Evolutionary conservation across 495 filamentous ascomycete species (phyloP).

Genomic region (Venustampulla echinocandica): DNA sequence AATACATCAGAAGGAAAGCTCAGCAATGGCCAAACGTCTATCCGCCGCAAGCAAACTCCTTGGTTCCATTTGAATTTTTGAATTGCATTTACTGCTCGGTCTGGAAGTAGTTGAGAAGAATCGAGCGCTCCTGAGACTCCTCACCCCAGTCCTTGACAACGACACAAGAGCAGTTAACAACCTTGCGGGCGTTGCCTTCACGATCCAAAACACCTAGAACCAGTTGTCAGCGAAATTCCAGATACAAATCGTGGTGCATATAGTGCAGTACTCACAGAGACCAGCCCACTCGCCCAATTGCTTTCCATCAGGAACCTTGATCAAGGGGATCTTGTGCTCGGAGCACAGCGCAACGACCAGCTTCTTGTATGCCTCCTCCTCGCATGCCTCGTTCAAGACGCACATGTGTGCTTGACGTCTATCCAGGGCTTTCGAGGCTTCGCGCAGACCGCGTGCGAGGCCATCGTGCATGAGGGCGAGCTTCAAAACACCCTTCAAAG

Average conservation of each 20-base stretch:
- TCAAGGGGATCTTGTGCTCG: conserved; percentile 98
- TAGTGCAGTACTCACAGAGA: conserved; percentile 65
- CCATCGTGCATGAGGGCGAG: conserved; percentile 99
- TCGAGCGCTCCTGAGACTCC: conserved; percentile 93
- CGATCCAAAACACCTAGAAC: conserved; percentile 85
- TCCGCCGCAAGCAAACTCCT: conserved; percentile 19
- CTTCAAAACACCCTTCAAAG: conserved; percentile 95
- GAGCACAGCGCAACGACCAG: conserved; percentile 94
- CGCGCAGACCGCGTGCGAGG: conserved; percentile 93
- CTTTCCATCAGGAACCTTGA: conserved; percentile 99
- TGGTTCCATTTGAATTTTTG: conserved; percentile 12
- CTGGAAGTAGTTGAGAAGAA: conserved; percentile 99
- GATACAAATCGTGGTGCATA: not conserved
- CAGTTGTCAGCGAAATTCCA: conserved; percentile 7
- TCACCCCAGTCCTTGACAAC: conserved; percentile 99
- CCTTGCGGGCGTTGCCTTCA: conserved; percentile 98
- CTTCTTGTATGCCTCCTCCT: conserved; percentile 99
- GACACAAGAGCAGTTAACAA: conserved; percentile 99
- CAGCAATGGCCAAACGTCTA: conserved; percentile 21
- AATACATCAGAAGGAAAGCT: conserved; percentile 21
- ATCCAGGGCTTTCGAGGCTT: conserved; percentile 96
- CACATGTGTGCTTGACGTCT: conserved; percentile 98
- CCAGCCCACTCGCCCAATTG: conserved; percentile 99
- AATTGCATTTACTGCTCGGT: conserved; percentile 50
- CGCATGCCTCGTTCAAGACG: conserved; percentile 96